Base-by-base conservation (phyloP, 768 basidiomycete genomes). In the Mycena alexandri region DNA sequence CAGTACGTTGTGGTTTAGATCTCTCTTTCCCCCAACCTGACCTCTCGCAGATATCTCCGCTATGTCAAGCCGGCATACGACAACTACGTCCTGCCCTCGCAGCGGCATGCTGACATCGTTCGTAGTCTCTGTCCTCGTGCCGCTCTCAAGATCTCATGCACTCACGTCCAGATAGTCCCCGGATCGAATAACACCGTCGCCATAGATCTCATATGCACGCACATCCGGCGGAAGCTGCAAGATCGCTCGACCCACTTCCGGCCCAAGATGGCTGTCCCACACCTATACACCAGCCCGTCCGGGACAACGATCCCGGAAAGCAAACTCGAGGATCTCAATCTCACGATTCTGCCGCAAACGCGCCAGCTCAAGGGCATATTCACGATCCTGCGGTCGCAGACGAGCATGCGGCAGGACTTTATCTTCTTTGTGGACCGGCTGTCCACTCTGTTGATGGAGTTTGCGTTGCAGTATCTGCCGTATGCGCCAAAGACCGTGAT, bases 11-110 rank as follows among this genome's bases (percentile, higher is more conserved):
- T 47, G 29, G 25, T 24, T 17, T 41, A 13, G 29, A n/a, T 38
- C 24, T 58, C 29, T 24, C 48, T 71, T 53, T 48, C 13, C 38
- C 25, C 34, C 33, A 17, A 25, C 17, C 17, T 42, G 12, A 58
- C 42, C 16, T 0, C 17, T 56, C 42, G 33, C 75, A 94, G 93
- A 78, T 98, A 98, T 75, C 86, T 98, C 24, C 92, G 95, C 34
- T 96, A 91, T 75, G 97, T 99, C 72, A 99, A 99, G 75, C 95
- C 94, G 6, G 89, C 95, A 5, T 97, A 91, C 72, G 98, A 99
- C 77, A 93, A 93, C 77, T 98, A 96, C 70, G 95, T 99, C 22
- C 88, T 87, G 36, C 97, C 97, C 1, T 93, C 93, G 3, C 87
- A 95, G 16, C 86, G 89, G 48, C 85, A 92, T 75, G 97, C 97